These are phyloP conservation scores for Pestalotiopsis sp. DNA, from an alignment of 2,329 filamentous ascomycete genomes.

Conservation along the genomic window DNA sequence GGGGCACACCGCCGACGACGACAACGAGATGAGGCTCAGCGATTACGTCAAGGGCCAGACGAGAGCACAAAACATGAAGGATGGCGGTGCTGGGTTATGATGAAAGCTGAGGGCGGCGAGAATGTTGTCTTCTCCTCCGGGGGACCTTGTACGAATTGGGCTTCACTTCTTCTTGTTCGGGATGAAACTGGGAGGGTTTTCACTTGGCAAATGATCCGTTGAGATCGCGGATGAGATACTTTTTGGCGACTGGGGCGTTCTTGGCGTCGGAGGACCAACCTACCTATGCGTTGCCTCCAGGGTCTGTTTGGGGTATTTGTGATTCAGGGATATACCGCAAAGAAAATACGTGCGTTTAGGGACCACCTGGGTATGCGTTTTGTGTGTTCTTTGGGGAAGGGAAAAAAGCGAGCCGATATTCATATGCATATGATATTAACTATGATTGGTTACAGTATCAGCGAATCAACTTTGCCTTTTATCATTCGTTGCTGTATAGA, in stretches of 20 bases:
- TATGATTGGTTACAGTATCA: not conserved
- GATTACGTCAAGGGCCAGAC: slow-evolving; percentile 37
- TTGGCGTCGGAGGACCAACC: not conserved
- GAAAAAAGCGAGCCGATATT: not conserved
- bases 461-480: not conserved
- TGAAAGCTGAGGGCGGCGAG: not conserved
- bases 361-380: not conserved
- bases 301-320: not conserved
- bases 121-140: slow-evolving; percentile 44
- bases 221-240: not conserved
- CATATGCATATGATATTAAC: not conserved
- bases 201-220: not conserved
- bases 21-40: slow-evolving; percentile 36
- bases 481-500: not conserved
- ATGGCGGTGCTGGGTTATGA: slow-evolving; percentile 19
- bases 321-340: not conserved
- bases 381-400: not conserved
- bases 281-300: not conserved
- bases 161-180: slow-evolving; percentile 57
- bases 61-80: slow-evolving; percentile 36
- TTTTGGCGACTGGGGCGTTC: not conserved
- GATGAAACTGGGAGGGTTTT: not conserved
- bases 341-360: not conserved
- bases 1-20: slow-evolving; percentile 31
- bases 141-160: slow-evolving; percentile 64